Percentiles rank a stretch among this genome's conserved stretches.
These are phyloP conservation scores for Rhypophila decipiens DNA, from an alignment of 495 filamentous ascomycete genomes.

Conservation along the genomic window DNA sequence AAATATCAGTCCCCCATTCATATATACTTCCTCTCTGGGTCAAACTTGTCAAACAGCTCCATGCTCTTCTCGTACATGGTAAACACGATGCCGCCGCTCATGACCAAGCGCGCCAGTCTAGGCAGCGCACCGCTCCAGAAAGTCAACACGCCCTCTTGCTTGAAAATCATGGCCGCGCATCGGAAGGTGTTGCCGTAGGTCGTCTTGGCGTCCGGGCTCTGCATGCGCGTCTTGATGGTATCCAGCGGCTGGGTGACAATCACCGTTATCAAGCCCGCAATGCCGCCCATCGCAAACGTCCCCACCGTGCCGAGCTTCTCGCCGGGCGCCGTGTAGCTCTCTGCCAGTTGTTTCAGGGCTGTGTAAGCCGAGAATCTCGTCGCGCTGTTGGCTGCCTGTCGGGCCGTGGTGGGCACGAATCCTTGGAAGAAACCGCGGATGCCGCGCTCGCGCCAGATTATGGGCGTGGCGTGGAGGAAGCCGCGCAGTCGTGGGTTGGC, in stretches of 20 bases:
- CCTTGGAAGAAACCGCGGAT: conserved; percentile 93
- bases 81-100: conserved; percentile 96
- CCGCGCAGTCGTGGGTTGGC: conserved; percentile 81
- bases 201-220: conserved; percentile 80
- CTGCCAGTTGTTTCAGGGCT: conserved; percentile 79
- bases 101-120: conserved; percentile 70
- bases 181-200: conserved; percentile 85
- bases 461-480: conserved; percentile 80
- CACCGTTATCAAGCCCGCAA: conserved; percentile 90
- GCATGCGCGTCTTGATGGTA: conserved; percentile 96
- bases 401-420: conserved; percentile 87
- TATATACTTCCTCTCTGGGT: conserved; percentile 82
- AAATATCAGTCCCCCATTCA: conserved; percentile 25
- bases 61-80: conserved; percentile 99
- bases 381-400: conserved; percentile 92
- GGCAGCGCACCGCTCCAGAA: conserved; percentile 94
- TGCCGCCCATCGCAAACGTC: conserved; percentile 85
- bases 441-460: conserved; percentile 84
- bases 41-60: conserved; percentile 71
- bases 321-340: conserved; percentile 85
- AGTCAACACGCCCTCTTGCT: conserved; percentile 80
- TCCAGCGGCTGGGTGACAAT: conserved; percentile 89
- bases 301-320: conserved; percentile 87
- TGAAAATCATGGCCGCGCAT: conserved; percentile 77
- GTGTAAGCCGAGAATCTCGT: conserved; percentile 87